Conservation (phyloP, 1,139 yeast species). For the Suhomyces taliae region DNA sequence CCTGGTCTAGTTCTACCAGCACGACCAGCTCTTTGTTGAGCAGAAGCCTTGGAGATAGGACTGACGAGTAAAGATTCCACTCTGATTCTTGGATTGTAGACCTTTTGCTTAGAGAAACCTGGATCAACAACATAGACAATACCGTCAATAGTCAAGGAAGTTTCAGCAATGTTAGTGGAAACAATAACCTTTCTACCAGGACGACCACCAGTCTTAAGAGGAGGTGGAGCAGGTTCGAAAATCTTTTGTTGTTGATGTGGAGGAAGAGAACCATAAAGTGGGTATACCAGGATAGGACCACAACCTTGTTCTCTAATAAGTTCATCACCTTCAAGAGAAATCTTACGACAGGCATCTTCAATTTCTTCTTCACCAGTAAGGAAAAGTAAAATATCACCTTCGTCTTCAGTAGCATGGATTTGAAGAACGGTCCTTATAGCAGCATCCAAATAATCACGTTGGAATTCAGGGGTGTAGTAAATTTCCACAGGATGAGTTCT, state of each 20-base stretch:
- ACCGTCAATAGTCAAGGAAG: slow-evolving; percentile 96
- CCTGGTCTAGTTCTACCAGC: slow-evolving; percentile 99
- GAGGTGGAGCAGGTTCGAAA: slow-evolving; percentile 83
- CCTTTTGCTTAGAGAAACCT: slow-evolving; percentile 95
- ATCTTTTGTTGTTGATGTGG: slow-evolving; percentile 94
- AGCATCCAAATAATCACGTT: slow-evolving; percentile 90
- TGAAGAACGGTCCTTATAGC: slow-evolving; percentile 94
- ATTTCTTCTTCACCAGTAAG: slow-evolving; percentile 98
- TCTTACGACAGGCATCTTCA: slow-evolving; percentile 93
- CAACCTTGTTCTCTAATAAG: slow-evolving; percentile 82
- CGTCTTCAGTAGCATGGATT: slow-evolving; percentile 94
- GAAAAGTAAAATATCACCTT: slow-evolving; percentile 86
- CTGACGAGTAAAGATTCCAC: slow-evolving; percentile 93
- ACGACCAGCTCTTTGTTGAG: slow-evolving; percentile 99
- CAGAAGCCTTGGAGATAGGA: slow-evolving; percentile 95
- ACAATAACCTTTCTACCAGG: slow-evolving; percentile 93
- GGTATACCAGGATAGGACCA: slow-evolving; percentile 88
- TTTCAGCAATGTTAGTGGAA: slow-evolving; percentile 97
- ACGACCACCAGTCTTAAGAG: slow-evolving; percentile 63
- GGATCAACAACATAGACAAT: slow-evolving; percentile 97
- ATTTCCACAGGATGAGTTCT: slow-evolving; percentile 97
- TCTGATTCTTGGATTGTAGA: slow-evolving; percentile 92
- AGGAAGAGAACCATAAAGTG: slow-evolving; percentile 93
- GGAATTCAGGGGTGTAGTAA: slow-evolving; percentile 94
- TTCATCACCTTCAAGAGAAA: slow-evolving; percentile 85